These are phyloP conservation scores for Solidago caesia DNA, from an alignment of 129 eudicot genomes.

Conservation along the genomic window DNA sequence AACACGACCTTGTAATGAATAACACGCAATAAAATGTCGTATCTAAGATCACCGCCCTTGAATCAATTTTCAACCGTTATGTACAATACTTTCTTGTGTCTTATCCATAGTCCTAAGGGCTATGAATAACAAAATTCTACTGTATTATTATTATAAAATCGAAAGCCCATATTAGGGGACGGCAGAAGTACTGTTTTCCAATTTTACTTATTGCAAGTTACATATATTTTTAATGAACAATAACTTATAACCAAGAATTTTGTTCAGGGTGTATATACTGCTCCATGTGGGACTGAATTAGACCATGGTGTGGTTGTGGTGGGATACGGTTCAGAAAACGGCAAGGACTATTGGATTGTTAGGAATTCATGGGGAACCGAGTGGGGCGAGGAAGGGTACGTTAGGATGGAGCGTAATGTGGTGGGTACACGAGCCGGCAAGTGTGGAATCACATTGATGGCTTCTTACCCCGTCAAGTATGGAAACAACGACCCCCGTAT, in stretches of 20 bases:
- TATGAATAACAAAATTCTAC: too few species aligned
- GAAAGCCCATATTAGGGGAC: too few species aligned
- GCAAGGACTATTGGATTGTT: constrained; percentile 78
- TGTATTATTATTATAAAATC: too few species aligned
- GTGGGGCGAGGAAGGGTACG: constrained; percentile 89
- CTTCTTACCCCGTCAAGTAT: constrained; percentile 78
- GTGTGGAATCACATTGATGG: constrained; percentile 74
- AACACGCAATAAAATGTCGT: too few species aligned
- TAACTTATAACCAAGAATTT: not conserved
- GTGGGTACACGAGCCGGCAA: constrained; percentile 43
- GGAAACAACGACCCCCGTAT: constrained; percentile 27
- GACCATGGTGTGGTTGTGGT: constrained; percentile 95
- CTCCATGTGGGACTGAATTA: constrained; percentile 60
- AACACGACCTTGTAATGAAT: not conserved
- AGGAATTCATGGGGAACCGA: constrained; percentile 87
- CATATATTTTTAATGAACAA: constrained; percentile 35
- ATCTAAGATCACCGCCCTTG: too few species aligned
- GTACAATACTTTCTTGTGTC: too few species aligned
- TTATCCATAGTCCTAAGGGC: too few species aligned
- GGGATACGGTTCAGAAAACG: constrained; percentile 80
- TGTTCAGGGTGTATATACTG: constrained; percentile 71
- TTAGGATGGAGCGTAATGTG: constrained; percentile 65
- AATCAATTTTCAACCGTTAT: too few species aligned
- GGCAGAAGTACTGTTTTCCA: not conserved
- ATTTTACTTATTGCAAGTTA: not conserved